These are phyloP conservation scores for Botrytis byssoidea DNA, from an alignment of 2,329 filamentous ascomycete genomes.

Conservation along the genomic window DNA sequence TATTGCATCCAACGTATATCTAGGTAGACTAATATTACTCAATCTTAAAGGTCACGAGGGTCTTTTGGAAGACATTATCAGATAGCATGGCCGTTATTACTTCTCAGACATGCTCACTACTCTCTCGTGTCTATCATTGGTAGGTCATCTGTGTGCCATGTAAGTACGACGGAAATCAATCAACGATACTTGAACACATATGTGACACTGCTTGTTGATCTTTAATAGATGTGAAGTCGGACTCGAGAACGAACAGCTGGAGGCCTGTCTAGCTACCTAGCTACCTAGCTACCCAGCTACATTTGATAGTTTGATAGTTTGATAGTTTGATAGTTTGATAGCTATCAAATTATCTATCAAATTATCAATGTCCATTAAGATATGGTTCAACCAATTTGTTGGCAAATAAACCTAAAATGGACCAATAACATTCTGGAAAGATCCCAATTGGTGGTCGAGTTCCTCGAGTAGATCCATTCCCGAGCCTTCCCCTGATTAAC, in stretches of 20 bases:
- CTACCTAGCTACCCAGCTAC: background rate
- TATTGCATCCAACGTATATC: background rate
- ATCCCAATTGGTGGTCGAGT: background rate
- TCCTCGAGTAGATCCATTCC: slow-evolving; percentile 1
- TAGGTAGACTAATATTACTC: background rate
- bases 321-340: no score
- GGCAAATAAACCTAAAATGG: slow-evolving; percentile 9
- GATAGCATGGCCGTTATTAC: background rate
- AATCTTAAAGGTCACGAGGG: background rate
- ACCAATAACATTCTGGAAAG: slow-evolving; percentile 3
- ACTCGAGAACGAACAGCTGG: background rate
- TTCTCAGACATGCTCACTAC: background rate
- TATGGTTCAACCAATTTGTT: background rate
- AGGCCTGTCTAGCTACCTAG: background rate
- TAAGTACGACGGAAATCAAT: background rate
- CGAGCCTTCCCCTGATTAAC: slow-evolving; percentile 17
- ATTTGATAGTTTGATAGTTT: no score
- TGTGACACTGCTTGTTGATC: background rate
- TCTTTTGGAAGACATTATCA: background rate
- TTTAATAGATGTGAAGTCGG: no score
- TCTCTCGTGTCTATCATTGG: background rate
- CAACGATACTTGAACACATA: background rate
- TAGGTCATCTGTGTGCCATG: background rate
- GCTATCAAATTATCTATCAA: background rate
- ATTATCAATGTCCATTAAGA: background rate